phyloP scores from a whole-genome alignment of 164 flowering plant genomes.

The Magnolia kwangsiensis region DNA sequence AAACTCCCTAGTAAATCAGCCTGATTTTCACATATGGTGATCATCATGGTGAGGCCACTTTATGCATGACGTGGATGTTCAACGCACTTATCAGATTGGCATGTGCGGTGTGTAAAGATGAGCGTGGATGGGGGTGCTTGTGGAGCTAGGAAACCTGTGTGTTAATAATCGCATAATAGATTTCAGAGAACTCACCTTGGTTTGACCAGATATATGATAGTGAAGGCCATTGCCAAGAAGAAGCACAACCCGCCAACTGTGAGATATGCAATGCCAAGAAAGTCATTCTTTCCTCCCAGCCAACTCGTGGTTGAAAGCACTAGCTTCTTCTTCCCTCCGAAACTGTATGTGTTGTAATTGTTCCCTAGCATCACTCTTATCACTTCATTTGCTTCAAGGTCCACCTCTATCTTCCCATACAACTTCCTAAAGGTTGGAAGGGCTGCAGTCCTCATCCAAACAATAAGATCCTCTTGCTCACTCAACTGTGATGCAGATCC shows the following conservation, averaged over 20 bases:
- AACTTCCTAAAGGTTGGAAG: conserved; percentile 95
- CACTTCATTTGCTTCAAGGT: conserved; percentile 50
- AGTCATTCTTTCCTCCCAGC: conserved; percentile 98
- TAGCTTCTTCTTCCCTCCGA: conserved; percentile 86
- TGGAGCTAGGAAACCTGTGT: background rate
- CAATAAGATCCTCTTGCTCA: conserved; percentile 91
- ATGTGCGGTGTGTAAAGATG: background rate
- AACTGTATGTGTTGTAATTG: conserved; percentile 86
- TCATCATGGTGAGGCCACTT: background rate
- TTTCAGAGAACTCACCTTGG: conserved; percentile 59
- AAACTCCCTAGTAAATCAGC: too few species aligned
- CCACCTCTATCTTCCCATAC: conserved; percentile 88
- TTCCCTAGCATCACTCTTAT: conserved; percentile 55
- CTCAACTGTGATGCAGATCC: conserved; percentile 52
- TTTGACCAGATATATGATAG: conserved; percentile 70
- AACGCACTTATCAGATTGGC: background rate
- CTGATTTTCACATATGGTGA: background rate
- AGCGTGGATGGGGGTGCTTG: background rate
- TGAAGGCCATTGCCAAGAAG: conserved; percentile 71
- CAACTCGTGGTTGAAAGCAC: conserved; percentile 96
- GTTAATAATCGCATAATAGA: background rate
- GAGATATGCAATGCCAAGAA: conserved; percentile 90
- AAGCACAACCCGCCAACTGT: conserved; percentile 90
- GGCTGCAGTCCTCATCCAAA: conserved; percentile 99
- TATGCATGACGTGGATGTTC: background rate